Conservation (phyloP, 1,284 basidiomycete genomes). For the Apiotrichum gracile region DNA sequence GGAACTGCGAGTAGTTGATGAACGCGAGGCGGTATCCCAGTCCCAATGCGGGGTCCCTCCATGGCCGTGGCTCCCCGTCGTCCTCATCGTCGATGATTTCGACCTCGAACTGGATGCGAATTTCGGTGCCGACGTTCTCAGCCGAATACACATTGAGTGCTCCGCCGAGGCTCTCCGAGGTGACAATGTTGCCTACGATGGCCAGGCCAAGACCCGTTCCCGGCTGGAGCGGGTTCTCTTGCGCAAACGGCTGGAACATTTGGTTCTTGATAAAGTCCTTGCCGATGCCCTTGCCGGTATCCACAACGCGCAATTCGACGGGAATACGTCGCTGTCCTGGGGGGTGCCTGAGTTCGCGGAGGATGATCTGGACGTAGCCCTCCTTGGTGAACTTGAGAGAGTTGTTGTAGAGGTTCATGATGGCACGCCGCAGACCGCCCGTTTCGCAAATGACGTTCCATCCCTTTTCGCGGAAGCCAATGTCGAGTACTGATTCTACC, state of each 20-base stretch:
- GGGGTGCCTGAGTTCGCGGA: constrained; percentile 64
- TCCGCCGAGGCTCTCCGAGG: constrained; percentile 77
- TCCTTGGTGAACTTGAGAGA: constrained; percentile 88
- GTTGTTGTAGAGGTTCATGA: constrained; percentile 96
- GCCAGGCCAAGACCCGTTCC: constrained; percentile 95
- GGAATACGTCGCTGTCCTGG: constrained; percentile 59
- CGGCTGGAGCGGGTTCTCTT: constrained; percentile 62
- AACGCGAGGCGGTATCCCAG: constrained; percentile 60
- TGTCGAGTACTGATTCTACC: constrained; percentile 75
- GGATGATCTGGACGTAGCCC: constrained; percentile 78
- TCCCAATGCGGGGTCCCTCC: constrained; percentile 17
- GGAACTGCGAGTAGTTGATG: constrained; percentile 63
- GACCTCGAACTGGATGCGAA: constrained; percentile 77
- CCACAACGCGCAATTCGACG: constrained; percentile 77
- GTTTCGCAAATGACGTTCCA: constrained; percentile 88
- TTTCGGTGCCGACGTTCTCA: constrained; percentile 87
- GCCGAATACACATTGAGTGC: constrained; percentile 56
- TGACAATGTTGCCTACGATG: constrained; percentile 82
- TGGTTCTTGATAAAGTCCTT: constrained; percentile 87
- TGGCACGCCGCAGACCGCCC: constrained; percentile 79
- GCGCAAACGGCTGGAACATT: constrained; percentile 94
- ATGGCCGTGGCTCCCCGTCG: neutral
- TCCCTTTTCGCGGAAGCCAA: constrained; percentile 56
- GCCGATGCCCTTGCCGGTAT: constrained; percentile 89
- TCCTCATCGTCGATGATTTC: constrained; percentile 49